A percentile compares a stretch with the other conserved stretches of the same genome.
These are phyloP conservation scores for Pezicula rhizophila DNA, from an alignment of 2,329 filamentous ascomycete genomes.

Conservation along the genomic window DNA sequence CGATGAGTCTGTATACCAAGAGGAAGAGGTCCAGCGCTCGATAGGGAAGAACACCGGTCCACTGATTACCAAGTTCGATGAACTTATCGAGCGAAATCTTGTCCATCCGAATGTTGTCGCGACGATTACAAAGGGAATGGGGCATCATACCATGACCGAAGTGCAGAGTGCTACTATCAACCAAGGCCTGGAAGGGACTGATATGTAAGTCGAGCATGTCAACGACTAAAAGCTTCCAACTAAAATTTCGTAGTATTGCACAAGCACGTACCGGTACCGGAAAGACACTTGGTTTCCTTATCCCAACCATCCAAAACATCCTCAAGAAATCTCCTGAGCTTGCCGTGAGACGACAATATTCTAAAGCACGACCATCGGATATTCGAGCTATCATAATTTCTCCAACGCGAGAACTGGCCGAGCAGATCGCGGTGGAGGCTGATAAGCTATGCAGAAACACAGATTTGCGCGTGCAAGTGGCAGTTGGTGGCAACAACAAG, in stretches of 20 bases:
- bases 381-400: slow-evolving; percentile 70
- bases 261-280: slow-evolving; percentile 97
- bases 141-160: slow-evolving; percentile 79
- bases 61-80: slow-evolving; percentile 24
- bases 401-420: slow-evolving; percentile 75
- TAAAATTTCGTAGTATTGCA: slow-evolving; percentile 57
- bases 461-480: slow-evolving; percentile 55
- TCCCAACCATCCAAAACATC: slow-evolving; percentile 79
- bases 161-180: slow-evolving; percentile 83
- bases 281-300: slow-evolving; percentile 89
- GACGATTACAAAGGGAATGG: slow-evolving; percentile 65
- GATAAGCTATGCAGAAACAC: slow-evolving; percentile 29
- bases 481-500: slow-evolving; percentile 88
- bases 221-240: background rate
- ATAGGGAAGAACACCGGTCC: background rate
- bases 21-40: background rate
- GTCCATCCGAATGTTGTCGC: slow-evolving; percentile 26
- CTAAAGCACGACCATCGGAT: slow-evolving; percentile 44
- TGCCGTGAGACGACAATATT: slow-evolving; percentile 30
- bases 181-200: slow-evolving; percentile 61
- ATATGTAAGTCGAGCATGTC: slow-evolving; percentile 24
- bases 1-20: slow-evolving; percentile 1
- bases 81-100: slow-evolving; percentile 22
- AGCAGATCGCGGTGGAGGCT: slow-evolving; percentile 77
- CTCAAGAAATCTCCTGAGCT: slow-evolving; percentile 56